Evolutionary conservation across 2,329 filamentous ascomycete species (phyloP).

Genomic region (Penicillium polonicum): DNA sequence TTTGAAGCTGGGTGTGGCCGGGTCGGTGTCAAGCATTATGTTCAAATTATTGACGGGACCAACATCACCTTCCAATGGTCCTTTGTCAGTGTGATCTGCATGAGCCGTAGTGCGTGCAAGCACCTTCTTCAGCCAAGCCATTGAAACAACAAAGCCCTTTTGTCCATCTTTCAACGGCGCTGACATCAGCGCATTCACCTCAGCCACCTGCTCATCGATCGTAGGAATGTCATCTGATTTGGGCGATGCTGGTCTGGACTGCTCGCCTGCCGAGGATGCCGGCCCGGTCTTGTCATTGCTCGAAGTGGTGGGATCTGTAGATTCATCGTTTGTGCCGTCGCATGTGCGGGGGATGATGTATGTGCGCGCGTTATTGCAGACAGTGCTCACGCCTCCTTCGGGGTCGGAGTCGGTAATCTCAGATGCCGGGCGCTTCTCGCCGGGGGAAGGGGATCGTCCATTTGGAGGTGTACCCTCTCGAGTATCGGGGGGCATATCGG

Average conservation of each 20-base stretch:
- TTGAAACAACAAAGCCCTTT: constrained; percentile 74
- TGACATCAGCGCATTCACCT: constrained; percentile 61
- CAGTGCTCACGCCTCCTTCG: constrained; percentile 23
- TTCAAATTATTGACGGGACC: constrained; percentile 86
- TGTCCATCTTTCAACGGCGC: constrained; percentile 67
- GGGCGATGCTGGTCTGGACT: constrained; percentile 23
- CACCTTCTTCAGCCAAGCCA: constrained; percentile 73
- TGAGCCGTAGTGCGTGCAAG: constrained; percentile 62
- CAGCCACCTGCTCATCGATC: constrained; percentile 70
- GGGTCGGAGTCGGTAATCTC: constrained; percentile 33
- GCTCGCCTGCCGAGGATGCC: constrained; percentile 29
- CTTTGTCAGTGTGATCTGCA: constrained; percentile 57
- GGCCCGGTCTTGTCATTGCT: constrained; percentile 39
- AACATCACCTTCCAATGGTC: constrained; percentile 61
- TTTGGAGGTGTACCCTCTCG: constrained; percentile 26
- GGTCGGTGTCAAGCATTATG: constrained; percentile 63
- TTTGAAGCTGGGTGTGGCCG: constrained; percentile 38
- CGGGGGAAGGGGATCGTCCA: constrained; percentile 34
- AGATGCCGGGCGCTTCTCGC: constrained; percentile 37
- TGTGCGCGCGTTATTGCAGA: constrained; percentile 12
- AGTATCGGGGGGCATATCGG: constrained; percentile 46
- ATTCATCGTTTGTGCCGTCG: constrained; percentile 33
- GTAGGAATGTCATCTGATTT: constrained; percentile 39
- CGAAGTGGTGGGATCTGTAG: constrained; percentile 40
- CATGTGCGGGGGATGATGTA: constrained; percentile 22